Conservation (phyloP, 495 filamentous ascomycete genomes). For the Neurospora sp. region DNA sequence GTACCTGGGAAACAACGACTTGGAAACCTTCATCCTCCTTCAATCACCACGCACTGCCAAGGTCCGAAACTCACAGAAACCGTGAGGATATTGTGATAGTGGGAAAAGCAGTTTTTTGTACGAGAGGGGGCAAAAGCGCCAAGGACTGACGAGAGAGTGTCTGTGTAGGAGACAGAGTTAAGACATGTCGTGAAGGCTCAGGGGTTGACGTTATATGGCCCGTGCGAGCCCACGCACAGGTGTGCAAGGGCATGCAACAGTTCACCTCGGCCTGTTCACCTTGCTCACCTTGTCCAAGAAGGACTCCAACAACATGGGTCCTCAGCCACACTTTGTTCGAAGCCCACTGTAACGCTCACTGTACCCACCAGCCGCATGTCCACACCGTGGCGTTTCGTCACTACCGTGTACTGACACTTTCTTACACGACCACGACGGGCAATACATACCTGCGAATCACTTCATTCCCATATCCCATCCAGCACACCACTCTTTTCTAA, state of each 20-base stretch:
- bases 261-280: background rate
- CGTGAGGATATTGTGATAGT: no score
- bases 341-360: background rate
- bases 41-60: background rate
- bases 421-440: background rate
- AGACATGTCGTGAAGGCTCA: background rate
- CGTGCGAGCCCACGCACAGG: no score
- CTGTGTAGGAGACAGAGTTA: background rate
- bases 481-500: background rate
- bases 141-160: background rate
- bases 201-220: background rate
- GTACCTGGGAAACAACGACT: no score
- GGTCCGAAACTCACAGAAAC: background rate
- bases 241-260: no score
- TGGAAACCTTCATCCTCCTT: no score
- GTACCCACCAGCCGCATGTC: background rate
- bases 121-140: background rate
- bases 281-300: background rate
- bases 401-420: background rate
- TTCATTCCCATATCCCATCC: background rate
- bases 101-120: background rate
- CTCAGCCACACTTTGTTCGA: background rate
- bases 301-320: no score
- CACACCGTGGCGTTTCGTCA: background rate
- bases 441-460: background rate